Conservation (phyloP, 371 early-diverging fungal genomes). For the Mucor plumbeus region DNA sequence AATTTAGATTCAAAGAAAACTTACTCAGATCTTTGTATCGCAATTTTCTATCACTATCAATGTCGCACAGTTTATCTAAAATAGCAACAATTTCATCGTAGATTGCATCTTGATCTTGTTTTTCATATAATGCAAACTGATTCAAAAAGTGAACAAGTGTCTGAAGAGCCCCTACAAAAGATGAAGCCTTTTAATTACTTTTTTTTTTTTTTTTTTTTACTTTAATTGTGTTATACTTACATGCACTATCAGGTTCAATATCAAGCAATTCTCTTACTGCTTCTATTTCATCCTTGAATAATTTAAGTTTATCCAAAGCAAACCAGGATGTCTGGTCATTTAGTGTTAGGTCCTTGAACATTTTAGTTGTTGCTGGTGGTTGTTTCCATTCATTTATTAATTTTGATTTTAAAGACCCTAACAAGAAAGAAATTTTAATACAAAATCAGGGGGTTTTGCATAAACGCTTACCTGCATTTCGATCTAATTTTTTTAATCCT, state of each 20-base stretch:
- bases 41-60: constrained; percentile 65
- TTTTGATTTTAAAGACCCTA: constrained; percentile 3
- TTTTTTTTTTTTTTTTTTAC: not conserved
- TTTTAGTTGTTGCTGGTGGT: constrained; percentile 10
- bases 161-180: constrained; percentile 55
- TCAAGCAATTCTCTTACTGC: constrained; percentile 81
- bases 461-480: not conserved
- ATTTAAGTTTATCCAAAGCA: constrained; percentile 43
- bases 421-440: not conserved
- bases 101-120: constrained; percentile 24
- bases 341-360: constrained; percentile 28
- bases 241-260: constrained; percentile 88
- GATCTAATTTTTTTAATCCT: not conserved
- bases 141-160: constrained; percentile 52
- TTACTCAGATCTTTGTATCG: constrained; percentile 72
- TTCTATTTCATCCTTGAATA: constrained; percentile 66
- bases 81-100: constrained; percentile 58
- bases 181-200: not conserved
- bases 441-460: constrained; percentile 6
- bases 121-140: constrained; percentile 33
- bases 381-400: constrained; percentile 14
- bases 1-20: constrained; percentile 7
- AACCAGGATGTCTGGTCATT: constrained; percentile 38
- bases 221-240: constrained; percentile 46
- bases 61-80: constrained; percentile 52